phyloP scores from a whole-genome alignment of 257 asterid species.

The Nyctanthes arbortristis region DNA sequence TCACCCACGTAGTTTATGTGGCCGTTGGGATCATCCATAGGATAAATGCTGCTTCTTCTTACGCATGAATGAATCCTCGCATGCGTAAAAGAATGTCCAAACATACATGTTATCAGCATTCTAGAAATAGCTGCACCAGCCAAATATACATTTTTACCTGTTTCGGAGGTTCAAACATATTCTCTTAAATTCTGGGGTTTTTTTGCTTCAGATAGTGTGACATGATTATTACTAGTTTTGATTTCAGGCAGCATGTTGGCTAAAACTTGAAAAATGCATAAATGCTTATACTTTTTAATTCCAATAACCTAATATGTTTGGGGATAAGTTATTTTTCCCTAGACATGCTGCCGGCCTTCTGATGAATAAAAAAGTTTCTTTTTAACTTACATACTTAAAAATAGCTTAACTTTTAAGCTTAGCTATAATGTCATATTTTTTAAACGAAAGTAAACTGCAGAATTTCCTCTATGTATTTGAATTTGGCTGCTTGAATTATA shows the following conservation, averaged over 20 bases:
- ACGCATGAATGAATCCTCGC: too few relatives aligned
- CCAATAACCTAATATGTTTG: too few relatives aligned
- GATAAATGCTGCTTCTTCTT: neutral
- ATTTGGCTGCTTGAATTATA: neutral
- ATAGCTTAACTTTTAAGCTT: neutral
- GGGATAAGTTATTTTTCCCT: too few relatives aligned
- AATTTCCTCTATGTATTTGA: neutral
- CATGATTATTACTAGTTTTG: neutral
- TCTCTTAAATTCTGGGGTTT: neutral
- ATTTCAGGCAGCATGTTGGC: too few relatives aligned
- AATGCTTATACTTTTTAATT: too few relatives aligned
- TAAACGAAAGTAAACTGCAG: neutral
- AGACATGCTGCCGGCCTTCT: too few relatives aligned
- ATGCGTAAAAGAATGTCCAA: neutral
- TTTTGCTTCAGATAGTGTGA: neutral
- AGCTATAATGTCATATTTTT: neutral
- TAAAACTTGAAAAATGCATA: neutral
- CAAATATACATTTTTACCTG: neutral
- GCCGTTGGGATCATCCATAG: slow-evolving; percentile 1
- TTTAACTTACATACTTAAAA: too few relatives aligned
- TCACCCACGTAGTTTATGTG: neutral
- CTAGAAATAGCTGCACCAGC: neutral
- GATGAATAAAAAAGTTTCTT: too few relatives aligned
- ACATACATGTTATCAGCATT: neutral
- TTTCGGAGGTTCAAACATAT: neutral